Evolutionary conservation across 306 rosid genomes (phyloP).

Genomic region (Alnus glutinosa): DNA sequence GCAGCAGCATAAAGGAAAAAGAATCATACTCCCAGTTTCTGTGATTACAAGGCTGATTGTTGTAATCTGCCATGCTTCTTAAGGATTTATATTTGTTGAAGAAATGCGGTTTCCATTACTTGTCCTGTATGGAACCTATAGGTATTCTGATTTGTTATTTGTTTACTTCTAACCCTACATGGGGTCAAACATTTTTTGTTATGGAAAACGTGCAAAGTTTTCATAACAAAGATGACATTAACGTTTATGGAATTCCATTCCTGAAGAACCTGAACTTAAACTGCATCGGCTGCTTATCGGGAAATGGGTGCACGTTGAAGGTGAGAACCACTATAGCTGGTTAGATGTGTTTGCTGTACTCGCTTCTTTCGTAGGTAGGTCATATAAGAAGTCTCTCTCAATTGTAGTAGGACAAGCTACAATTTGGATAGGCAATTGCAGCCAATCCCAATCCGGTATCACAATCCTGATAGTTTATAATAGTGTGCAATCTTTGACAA

Average conservation of each 20-base stretch:
- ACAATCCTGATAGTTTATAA: no score
- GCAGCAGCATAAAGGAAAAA: not conserved
- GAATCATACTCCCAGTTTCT: not conserved
- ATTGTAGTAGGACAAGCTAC: no score
- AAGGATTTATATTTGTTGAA: not conserved
- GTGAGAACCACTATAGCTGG: no score
- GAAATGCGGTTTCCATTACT: not conserved
- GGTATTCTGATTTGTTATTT: no score
- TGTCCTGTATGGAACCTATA: not conserved
- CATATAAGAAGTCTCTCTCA: no score
- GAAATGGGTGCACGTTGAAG: not conserved
- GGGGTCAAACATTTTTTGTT: not conserved
- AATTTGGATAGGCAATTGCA: no score
- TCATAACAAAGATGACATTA: not conserved
- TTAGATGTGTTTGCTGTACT: no score
- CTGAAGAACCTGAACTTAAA: not conserved
- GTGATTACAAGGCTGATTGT: not conserved
- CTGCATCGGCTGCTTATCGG: not conserved
- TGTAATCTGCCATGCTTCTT: not conserved
- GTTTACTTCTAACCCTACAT: not conserved
- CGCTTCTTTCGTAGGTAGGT: no score
- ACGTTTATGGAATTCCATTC: not conserved
- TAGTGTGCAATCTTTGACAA: not conserved
- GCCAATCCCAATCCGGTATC: no score
- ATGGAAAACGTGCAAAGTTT: not conserved